These are phyloP conservation scores for Trifolium fragiferum DNA, from an alignment of 306 rosid genomes.

Conservation along the genomic window DNA sequence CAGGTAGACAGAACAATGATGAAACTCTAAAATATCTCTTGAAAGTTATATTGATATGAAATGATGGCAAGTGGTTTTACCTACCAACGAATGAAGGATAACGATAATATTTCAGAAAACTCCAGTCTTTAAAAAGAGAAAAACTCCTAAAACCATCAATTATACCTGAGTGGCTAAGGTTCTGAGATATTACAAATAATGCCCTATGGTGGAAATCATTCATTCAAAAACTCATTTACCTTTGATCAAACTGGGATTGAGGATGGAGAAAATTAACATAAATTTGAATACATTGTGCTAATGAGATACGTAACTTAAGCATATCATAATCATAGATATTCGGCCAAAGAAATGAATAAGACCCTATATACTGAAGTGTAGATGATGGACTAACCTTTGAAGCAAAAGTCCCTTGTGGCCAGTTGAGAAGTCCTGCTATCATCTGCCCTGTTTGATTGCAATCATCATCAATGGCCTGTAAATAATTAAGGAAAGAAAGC, in stretches of 20 bases:
- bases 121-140: not conserved
- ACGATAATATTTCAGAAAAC: slow-evolving; percentile 7
- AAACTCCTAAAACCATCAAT: not conserved
- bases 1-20: too few species aligned
- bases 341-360: slow-evolving; percentile 13
- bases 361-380: not conserved
- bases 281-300: not conserved
- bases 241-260: not conserved
- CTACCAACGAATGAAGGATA: slow-evolving; percentile 29
- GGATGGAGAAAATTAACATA: slow-evolving; percentile 23
- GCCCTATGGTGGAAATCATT: slow-evolving; percentile 30
- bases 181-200: not conserved
- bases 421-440: slow-evolving; percentile 90
- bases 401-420: slow-evolving; percentile 99
- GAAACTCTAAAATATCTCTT: not conserved
- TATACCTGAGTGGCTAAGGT: not conserved
- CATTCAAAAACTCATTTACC: slow-evolving; percentile 4
- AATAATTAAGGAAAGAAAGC: not conserved
- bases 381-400: slow-evolving; percentile 69
- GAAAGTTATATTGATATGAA: not conserved
- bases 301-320: not conserved
- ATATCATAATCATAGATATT: slow-evolving; percentile 9
- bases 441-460: slow-evolving; percentile 99
- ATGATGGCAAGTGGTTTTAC: slow-evolving; percentile 3
- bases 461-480: slow-evolving; percentile 95